Evolutionary conservation across 352 stramenopile genomes (phyloP), one percentile per base, ranked within the genome.

Genomic region (Albugo candida): DNA sequence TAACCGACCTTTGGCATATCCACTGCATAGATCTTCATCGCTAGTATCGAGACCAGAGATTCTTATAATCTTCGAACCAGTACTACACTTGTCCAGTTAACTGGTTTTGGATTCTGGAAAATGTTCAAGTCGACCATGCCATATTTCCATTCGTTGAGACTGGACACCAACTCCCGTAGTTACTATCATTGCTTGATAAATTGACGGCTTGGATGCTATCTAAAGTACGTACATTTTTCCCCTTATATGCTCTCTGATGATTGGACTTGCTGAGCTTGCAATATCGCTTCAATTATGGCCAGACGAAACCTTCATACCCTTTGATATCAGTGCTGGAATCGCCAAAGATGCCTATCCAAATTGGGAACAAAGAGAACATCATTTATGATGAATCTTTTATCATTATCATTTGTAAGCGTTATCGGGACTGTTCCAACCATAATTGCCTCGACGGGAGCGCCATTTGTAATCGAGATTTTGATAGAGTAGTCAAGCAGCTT

Each of bases 41-140:
- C 8, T 36, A 5, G 20, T 12, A 48, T n/a, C n/a, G n/a, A n/a
- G n/a, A n/a, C n/a, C n/a, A n/a, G n/a, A n/a, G n/a, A n/a, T n/a
- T n/a, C n/a, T 13, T 13, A 38, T 17, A 17, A 36, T 17, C 11
- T 44, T n/a, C n/a, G n/a, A n/a, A n/a, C n/a, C n/a, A n/a, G n/a
- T n/a, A 40, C n/a, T n/a, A n/a, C n/a, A n/a, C 11, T 24, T 27
- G 19, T 20, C 27, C 21, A 43, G 38, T 11, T 49, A 16, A 6
- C 8, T 12, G 36, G 45, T 42, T 13, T n/a, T 16, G 13, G 31
- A 17, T 34, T 48, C 17, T 2, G 34, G 18, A 5, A 48, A 14
- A 36, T 53, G n/a, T 46, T 34, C 20, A 19, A 53, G 36, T 34
- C 36, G 45, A 13, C 47, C 45, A 46, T 58, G 52, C 45, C 35